A percentile compares a stretch with the other conserved stretches of the same genome.
phyloP scores from a whole-genome alignment of 805 yeast species.

The Scheffersomyces coipomensis region DNA sequence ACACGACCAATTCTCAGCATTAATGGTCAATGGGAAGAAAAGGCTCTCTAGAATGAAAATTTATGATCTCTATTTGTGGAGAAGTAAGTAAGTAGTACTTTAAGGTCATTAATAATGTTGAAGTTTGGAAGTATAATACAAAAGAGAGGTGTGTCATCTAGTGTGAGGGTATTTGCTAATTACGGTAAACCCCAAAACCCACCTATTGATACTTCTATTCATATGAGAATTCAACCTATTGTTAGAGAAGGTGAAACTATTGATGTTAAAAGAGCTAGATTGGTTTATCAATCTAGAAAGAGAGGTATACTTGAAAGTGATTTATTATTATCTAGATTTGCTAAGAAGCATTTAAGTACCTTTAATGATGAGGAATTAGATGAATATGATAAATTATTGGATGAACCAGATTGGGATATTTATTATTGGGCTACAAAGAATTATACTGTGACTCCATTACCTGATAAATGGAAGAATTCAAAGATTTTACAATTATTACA shows the following conservation, averaged over 20 bases:
- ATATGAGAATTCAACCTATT: constrained; percentile 72
- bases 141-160: too few species aligned
- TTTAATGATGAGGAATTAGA: constrained; percentile 67
- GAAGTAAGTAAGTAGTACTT: too few species aligned
- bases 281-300: constrained; percentile 88
- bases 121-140: too few species aligned
- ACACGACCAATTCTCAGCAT: too few species aligned
- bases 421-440: constrained; percentile 96
- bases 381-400: constrained; percentile 82
- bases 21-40: too few species aligned
- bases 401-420: constrained; percentile 98
- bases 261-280: constrained; percentile 79
- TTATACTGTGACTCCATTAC: constrained; percentile 77
- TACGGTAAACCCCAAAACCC: constrained; percentile 44
- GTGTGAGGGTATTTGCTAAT: constrained; percentile 16
- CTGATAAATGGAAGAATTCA: constrained; percentile 78
- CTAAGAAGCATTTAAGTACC: constrained; percentile 63
- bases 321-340: constrained; percentile 78
- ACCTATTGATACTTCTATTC: constrained; percentile 16
- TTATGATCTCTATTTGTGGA: too few species aligned
- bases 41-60: too few species aligned
- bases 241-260: constrained; percentile 70
- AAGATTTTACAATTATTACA: constrained; percentile 64
- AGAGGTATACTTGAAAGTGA: constrained; percentile 96
- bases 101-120: too few species aligned